Base-by-base conservation (phyloP, 306 rosid genomes). In the Hippophae tibetana region DNA sequence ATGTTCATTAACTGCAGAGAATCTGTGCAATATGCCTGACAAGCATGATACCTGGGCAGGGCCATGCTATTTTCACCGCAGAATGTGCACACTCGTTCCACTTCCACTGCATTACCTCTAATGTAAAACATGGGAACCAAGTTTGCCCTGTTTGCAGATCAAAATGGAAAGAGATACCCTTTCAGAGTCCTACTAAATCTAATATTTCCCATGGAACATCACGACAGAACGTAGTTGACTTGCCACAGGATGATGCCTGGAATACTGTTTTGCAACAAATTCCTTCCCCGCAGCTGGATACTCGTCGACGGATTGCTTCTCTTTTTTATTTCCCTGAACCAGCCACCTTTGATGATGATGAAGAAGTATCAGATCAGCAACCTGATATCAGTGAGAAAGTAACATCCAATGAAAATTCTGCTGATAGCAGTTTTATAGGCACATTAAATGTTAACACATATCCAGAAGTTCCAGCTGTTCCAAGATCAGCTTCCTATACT, bases 1-100 rank as follows among this genome's bases (percentile, higher is more conserved):
- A 70, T 52, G 43, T 43, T 67, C 58, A 18, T 65, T 61, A 47
- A 71, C 61, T 63, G 60, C 84, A 93, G 97, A 79, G 71, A 27
- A 74, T 76, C 54, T 93, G 99, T 48, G 94, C 99, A 74, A 93
- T 93, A 75, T 93, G 97, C 80, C 78, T 93, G 62, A 72, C 66
- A 47, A 52, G 80, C 70, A 71, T 88, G 86, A 83, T 81, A 74
- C 57, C 93, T 26, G 99, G 99, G 56, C 76, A 78, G 31, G 90
- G 99, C 23, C 86, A 82, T 52, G 99, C 99, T 76, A 86, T 93
- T 73, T 93, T 93, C 60, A 92, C 97, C 52, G 99, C 95, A 66
- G 99, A 88, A 64, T 92, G 99, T 62, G 80, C 99, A 56, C 99
- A 93, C 59, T 72, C 99, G 50, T 93, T 93, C 74, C 99, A 93